A percentile compares a stretch with the other conserved stretches of the same genome.
phyloP scores from a whole-genome alignment of 75 land plant genomes.

The Sequoia sempervirens region DNA sequence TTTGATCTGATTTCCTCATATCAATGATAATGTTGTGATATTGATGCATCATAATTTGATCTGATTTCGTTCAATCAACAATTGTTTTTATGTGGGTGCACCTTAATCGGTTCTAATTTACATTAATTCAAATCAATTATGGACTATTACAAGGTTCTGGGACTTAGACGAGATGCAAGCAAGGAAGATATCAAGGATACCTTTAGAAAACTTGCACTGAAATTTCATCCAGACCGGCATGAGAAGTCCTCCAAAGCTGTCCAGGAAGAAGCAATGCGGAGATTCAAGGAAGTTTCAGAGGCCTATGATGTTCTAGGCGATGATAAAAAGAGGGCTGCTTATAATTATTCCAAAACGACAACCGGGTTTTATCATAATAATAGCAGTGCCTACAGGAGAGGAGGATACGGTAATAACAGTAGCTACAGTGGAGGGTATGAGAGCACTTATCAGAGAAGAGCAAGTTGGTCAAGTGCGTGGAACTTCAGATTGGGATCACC shows the following conservation, averaged over 20 bases:
- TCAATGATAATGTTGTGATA: not conserved
- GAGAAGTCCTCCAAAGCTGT: constrained; percentile 31
- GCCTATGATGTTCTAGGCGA: constrained; percentile 73
- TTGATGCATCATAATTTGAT: not conserved
- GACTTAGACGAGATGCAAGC: constrained; percentile 42
- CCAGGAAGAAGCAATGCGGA: constrained; percentile 34
- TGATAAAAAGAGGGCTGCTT: constrained; percentile 48
- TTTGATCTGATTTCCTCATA: not conserved
- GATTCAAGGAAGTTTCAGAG: constrained; percentile 66
- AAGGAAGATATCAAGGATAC: constrained; percentile 71
- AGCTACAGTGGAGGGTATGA: constrained; percentile 1
- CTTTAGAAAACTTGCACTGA: constrained; percentile 53
- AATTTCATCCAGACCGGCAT: constrained; percentile 78
- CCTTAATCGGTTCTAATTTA: not conserved
- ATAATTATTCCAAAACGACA: not conserved
- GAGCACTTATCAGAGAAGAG: not conserved
- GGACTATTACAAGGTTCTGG: constrained; percentile 72
- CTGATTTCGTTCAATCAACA: not conserved
- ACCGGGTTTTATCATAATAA: not conserved
- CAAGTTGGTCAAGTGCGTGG: not conserved
- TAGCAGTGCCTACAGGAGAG: not conserved
- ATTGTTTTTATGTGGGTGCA: not conserved
- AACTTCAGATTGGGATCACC: not conserved
- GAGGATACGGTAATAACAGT: not conserved
- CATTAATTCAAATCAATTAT: not conserved